phyloP scores from a whole-genome alignment of 805 yeast genomes.

The Hanseniaspora hatyaiensis region DNA sequence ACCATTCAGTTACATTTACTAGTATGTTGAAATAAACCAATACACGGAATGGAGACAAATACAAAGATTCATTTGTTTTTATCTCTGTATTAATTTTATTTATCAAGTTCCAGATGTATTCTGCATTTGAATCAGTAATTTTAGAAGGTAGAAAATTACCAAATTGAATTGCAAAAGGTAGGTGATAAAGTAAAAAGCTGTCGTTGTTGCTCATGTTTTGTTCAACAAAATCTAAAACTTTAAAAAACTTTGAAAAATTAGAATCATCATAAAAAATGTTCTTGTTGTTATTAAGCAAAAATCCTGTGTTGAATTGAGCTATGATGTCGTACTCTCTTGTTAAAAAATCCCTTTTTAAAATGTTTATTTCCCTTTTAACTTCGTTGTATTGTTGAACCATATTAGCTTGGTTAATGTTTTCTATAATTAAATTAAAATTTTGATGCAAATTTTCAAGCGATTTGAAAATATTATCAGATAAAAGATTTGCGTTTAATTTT shows the following conservation, averaged over 20 bases:
- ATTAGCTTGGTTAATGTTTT: constrained; percentile 40
- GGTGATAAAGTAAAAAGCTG: constrained; percentile 47
- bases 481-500: constrained; percentile 3
- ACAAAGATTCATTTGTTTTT: constrained; percentile 32
- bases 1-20: constrained; percentile 55
- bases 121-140: constrained; percentile 19
- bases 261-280: constrained; percentile 1
- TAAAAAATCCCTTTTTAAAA: constrained; percentile 51
- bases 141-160: constrained; percentile 31
- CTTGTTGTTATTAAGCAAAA: constrained; percentile 29
- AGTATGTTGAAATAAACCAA: constrained; percentile 41
- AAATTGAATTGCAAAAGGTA: constrained; percentile 45
- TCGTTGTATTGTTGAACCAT: constrained; percentile 41
- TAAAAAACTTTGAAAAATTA: constrained; percentile 21
- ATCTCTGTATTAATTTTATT: constrained; percentile 13
- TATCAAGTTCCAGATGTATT: constrained; percentile 3
- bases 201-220: constrained; percentile 47
- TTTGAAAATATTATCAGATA: constrained; percentile 37
- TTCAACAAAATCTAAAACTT: constrained; percentile 35
- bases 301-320: constrained; percentile 51
- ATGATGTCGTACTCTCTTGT: constrained; percentile 58
- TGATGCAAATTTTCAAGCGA: constrained; percentile 51
- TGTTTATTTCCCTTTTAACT: constrained; percentile 38
- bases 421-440: constrained; percentile 44
- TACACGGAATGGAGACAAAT: constrained; percentile 39